Conservation (phyloP, 1,139 yeast genomes). For the Blastobotrys ciferrii region DNA sequence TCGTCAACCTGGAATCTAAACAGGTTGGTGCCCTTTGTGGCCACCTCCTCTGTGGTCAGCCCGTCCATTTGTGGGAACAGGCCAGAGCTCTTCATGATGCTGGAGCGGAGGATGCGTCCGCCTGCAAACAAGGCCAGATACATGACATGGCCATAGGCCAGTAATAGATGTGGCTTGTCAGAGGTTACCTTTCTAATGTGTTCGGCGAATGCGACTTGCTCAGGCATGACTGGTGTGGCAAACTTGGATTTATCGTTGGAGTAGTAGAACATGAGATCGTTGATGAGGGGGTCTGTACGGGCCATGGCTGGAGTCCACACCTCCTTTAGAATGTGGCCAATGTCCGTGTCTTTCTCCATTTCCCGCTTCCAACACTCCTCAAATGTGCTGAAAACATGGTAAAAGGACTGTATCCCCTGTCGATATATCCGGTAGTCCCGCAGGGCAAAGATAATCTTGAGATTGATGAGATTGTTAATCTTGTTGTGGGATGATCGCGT, state of each 20-base stretch:
- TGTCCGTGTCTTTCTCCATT: constrained; percentile 44
- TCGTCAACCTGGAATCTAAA: constrained; percentile 66
- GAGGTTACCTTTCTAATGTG: constrained; percentile 55
- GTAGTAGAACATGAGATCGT: constrained; percentile 68
- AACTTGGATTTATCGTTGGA: constrained; percentile 55
- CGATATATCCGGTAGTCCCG: constrained; percentile 74
- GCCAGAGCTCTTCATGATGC: constrained; percentile 63
- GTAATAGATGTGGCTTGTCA: constrained; percentile 65
- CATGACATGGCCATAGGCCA: constrained; percentile 87
- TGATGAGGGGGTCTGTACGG: constrained; percentile 55
- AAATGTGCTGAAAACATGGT: constrained; percentile 68
- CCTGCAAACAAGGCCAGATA: constrained; percentile 87
- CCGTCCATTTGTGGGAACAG: constrained; percentile 73
- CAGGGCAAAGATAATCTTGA: constrained; percentile 71
- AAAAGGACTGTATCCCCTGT: constrained; percentile 77
- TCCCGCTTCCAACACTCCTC: constrained; percentile 45
- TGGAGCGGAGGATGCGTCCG: constrained; percentile 70
- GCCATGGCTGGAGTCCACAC: constrained; percentile 74
- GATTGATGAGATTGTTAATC: constrained; percentile 65
- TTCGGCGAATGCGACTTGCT: constrained; percentile 59
- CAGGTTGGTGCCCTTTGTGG: constrained; percentile 63
- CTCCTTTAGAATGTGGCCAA: constrained; percentile 42
- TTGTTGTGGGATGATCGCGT: constrained; percentile 66
- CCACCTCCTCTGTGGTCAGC: constrained; percentile 58
- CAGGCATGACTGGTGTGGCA: constrained; percentile 53